Evolutionary conservation across 1,284 basidiomycete species (phyloP).

Genomic region (Ustilago shanxiensis): DNA sequence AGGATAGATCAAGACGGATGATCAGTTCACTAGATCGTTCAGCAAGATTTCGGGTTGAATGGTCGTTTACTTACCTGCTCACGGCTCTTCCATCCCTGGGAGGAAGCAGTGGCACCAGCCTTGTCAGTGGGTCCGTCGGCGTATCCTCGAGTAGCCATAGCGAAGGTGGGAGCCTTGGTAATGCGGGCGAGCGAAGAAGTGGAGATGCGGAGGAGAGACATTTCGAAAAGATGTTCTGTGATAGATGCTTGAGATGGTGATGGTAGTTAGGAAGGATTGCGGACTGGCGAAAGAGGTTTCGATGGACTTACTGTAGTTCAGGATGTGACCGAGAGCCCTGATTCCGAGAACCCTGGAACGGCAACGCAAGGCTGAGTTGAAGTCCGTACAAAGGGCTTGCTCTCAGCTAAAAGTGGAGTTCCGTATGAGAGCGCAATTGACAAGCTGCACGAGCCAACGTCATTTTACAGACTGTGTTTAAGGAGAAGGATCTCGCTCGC

Average conservation of each 20-base stretch:
- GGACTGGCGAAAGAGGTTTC: too few relatives aligned
- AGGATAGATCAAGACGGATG: not conserved
- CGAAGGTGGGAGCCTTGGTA: conserved; percentile 48
- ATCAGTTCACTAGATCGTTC: not conserved
- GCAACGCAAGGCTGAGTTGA: conserved; percentile 6
- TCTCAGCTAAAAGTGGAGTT: conserved; percentile 22
- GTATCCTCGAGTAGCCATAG: conserved; percentile 50
- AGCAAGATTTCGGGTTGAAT: not conserved
- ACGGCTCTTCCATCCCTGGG: conserved; percentile 54
- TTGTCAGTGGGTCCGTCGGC: conserved; percentile 52
- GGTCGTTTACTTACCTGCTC: conserved; percentile 61
- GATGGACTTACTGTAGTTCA: too few relatives aligned
- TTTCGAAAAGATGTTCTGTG: conserved; percentile 10
- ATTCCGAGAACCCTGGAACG: too few relatives aligned
- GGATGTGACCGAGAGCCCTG: too few relatives aligned
- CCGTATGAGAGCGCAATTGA: conserved; percentile 9
- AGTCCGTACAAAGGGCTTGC: not conserved
- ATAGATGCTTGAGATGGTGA: conserved; percentile 13
- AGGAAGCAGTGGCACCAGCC: conserved; percentile 57
- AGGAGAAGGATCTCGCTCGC: not conserved
- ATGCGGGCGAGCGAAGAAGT: conserved; percentile 50
- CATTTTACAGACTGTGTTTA: conserved; percentile 26
- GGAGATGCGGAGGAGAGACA: conserved; percentile 54
- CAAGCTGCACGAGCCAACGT: conserved; percentile 42
- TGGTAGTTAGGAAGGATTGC: conserved; percentile 6